Percentiles rank a stretch among this genome's conserved stretches.
phyloP scores from a whole-genome alignment of 2,329 filamentous ascomycete species.

The Aspergillus amoenus region DNA sequence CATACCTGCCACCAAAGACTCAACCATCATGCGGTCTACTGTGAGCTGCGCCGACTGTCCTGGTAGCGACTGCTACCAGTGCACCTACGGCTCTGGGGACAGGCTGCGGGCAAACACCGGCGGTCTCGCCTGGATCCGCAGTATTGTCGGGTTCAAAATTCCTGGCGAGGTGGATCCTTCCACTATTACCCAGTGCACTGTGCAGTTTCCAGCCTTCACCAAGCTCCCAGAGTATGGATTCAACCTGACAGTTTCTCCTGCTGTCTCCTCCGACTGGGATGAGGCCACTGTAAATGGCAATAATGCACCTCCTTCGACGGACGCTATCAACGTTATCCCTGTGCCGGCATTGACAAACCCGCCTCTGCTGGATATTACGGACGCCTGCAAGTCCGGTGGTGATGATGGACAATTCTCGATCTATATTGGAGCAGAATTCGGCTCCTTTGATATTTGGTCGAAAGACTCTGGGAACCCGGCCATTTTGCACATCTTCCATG shows the following conservation, averaged over 20 bases:
- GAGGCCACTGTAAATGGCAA: constrained; percentile 12
- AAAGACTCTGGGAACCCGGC: constrained; percentile 14
- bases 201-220: constrained; percentile 18
- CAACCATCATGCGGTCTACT: constrained; percentile 15
- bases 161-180: not conserved
- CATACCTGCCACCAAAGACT: constrained; percentile 14
- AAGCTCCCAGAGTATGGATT: not conserved
- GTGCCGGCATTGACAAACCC: constrained; percentile 7
- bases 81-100: constrained; percentile 6
- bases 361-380: constrained; percentile 10
- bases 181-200: constrained; percentile 8
- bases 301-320: constrained; percentile 8
- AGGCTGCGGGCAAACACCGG: constrained; percentile 12
- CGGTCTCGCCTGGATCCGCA: constrained; percentile 9
- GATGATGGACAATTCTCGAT: constrained; percentile 12
- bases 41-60: constrained; percentile 14
- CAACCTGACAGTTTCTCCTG: constrained; percentile 11
- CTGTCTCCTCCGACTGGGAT: constrained; percentile 13
- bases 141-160: constrained; percentile 13
- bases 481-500: constrained; percentile 11
- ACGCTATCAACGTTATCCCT: not conserved
- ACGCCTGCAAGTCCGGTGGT: constrained; percentile 6
- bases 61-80: constrained; percentile 14
- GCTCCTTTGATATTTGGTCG: constrained; percentile 15
- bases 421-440: constrained; percentile 10